Evolutionary conservation across 83 land plant genomes (phyloP), one percentile per base, ranked within the genome.

Genomic region (Picea abies): DNA sequence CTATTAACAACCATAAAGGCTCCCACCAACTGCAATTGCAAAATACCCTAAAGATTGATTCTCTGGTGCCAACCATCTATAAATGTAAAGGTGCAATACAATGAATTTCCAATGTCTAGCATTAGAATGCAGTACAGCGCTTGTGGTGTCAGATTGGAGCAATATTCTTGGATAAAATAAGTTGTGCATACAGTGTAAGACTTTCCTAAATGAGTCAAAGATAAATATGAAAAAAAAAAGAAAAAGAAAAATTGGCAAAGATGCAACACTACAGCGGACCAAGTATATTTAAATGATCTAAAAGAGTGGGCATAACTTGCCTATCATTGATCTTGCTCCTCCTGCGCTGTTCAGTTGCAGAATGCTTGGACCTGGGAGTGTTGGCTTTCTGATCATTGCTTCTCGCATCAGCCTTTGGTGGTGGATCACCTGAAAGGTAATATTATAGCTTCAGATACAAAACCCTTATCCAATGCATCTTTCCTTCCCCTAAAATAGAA

Each of bases 241-340:
- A 44, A 19, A 15, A 41, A 20, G 9, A 17, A 44, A 72, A 20
- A 20, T 37, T 49, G 22, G 10, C 44, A 16, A 41, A 72, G 52
- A 72, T 72, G 52, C 56, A n/a, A 41, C 52, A 44, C 76, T 72
- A 49, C 7, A 73, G 58, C 22, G 49, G 26, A 44, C 26, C 58
- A 73, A 47, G 60, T 56, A 56, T 15, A 56, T 56, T 56, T 56
- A 56, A 56, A 56, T 56, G 15, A 56, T 12, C 60, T 56, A 56
- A 15, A 56, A 3, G 60, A 12, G 15, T 56, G 10, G 15, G 60
- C 49, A 47, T 73, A 47, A 79, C 76, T 81, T 80, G 85, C 95
- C 95, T 91, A 72, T 91, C 95, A 85, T 93, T 93, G 19, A 93
- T 93, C 68, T 93, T 93, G 88, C 94, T 86, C 69, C 95, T 88